Evolutionary conservation across 2,329 filamentous ascomycete species (phyloP).

Genomic region (Fusarium nygamai): DNA sequence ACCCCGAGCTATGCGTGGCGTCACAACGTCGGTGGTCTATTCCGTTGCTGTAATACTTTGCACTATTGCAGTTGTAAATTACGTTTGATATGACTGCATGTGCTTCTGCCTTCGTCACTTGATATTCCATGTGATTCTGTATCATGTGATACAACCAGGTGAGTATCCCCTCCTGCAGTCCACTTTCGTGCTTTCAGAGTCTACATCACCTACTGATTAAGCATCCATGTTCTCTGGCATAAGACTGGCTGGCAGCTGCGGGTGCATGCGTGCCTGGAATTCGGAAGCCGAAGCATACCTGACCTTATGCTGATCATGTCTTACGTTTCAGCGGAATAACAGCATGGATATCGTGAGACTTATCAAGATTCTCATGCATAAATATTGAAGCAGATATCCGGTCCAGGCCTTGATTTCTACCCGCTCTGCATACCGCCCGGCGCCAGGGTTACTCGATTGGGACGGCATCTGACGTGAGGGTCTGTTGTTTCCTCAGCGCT

Average conservation of each 20-base stretch:
- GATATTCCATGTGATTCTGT: neutral
- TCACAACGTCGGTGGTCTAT: neutral
- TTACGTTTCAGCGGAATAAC: neutral
- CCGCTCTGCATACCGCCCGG: neutral
- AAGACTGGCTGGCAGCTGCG: neutral
- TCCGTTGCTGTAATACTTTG: fast-evolving
- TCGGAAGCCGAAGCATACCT: slow-evolving; percentile 7
- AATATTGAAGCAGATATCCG: neutral
- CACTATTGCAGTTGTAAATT: fast-evolving
- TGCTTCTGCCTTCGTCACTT: neutral
- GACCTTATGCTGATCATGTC: neutral
- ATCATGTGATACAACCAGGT: neutral
- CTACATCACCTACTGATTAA: fast-evolving
- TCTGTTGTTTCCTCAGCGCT: neutral
- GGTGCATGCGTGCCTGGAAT: neutral
- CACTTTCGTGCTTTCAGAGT: neutral
- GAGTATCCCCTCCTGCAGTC: too few relatives aligned
- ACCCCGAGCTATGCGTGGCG: neutral
- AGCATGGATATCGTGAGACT: neutral
- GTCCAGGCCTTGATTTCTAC: neutral
- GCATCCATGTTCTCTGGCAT: fast-evolving
- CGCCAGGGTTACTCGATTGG: neutral
- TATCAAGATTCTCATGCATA: neutral
- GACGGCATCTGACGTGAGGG: neutral
- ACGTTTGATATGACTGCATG: fast-evolving